A percentile compares a stretch with the other conserved stretches of the same genome.
phyloP scores from a whole-genome alignment of 1,139 yeast species.

The Yarrowia galli region DNA sequence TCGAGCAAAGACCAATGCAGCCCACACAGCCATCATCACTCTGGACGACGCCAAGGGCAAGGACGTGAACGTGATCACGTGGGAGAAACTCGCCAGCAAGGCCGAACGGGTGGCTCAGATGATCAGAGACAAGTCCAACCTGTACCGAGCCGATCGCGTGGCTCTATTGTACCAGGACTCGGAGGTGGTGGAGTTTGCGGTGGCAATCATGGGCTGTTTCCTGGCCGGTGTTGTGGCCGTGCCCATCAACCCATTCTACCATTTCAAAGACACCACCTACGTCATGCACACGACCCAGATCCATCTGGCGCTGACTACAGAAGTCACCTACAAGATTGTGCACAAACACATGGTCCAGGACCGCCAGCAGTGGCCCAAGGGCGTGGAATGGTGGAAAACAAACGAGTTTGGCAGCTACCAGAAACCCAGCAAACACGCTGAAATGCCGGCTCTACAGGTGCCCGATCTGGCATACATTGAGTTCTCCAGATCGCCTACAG shows the following conservation, averaged over 20 bases:
- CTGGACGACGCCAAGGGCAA: conserved; percentile 77
- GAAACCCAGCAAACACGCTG: conserved; percentile 63
- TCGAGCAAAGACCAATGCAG: conserved; percentile 69
- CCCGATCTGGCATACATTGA: conserved; percentile 93
- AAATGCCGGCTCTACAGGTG: conserved; percentile 69
- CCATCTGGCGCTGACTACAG: conserved; percentile 82
- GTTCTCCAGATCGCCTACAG: conserved; percentile 87
- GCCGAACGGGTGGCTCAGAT: conserved; percentile 92
- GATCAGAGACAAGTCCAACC: conserved; percentile 73
- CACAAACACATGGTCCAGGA: conserved; percentile 62
- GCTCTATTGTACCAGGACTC: conserved; percentile 81
- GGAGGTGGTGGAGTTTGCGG: conserved; percentile 84
- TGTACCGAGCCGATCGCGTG: conserved; percentile 84
- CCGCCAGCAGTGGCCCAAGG: conserved; percentile 62
- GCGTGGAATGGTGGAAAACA: conserved; percentile 79
- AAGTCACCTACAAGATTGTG: conserved; percentile 71
- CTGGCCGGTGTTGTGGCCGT: conserved; percentile 95
- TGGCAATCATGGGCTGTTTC: conserved; percentile 90
- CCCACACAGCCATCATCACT: conserved; percentile 74
- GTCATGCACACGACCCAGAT: conserved; percentile 79
- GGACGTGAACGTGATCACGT: conserved; percentile 74
- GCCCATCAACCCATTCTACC: conserved; percentile 77
- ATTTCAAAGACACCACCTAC: conserved; percentile 72
- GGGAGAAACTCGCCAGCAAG: conserved; percentile 87
- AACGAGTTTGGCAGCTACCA: conserved; percentile 82